Evolutionary conservation across 192 early-diverging fungal genomes (phyloP), one percentile per base, ranked within the genome.

Genomic region (Coemansia sp.): DNA sequence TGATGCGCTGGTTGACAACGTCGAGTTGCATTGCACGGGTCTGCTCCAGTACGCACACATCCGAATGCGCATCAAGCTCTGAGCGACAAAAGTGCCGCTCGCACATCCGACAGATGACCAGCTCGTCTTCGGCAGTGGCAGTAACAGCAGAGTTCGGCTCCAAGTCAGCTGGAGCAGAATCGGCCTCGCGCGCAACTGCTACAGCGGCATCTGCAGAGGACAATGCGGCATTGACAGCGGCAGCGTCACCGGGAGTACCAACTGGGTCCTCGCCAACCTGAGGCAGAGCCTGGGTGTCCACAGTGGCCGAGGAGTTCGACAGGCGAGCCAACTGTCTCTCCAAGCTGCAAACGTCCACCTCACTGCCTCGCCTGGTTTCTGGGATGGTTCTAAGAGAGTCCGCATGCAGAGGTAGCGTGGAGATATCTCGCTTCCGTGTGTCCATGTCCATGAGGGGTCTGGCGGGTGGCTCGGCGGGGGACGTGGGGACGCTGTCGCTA

Each of bases 61-160:
- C 90, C 6, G 90, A 88, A 65, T 95, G 94, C 36, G 81, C 81
- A 29, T 90, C 88, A 40, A 95, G 76, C 27, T 84, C 82, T 12
- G 76, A 59, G 1, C 86, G 72, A 33, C 80, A 63, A 18, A 95
- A 85, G 39, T 81, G 80, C 29, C 91, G 90, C 67, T 95, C 94
- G 53, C 94, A 95, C 52, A 95, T 91, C 15, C 94, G 80, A 50
- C 94, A 95, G 3, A 95, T 73, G 10, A 93, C 86, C 42, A 71
- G 12, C 46, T 70, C 70, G 32, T 60, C 58, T 12, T 58, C 65
- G 7, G 71, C 52, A 10, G 14, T 32, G 1, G 27, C 44, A n/a
- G 17, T 41, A 8, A 29, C 19, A 15, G 32, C 63, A 1, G 57
- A 18, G 10, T 17, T 46, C 2, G 37, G 34, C 24, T 43, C 39